Base-by-base conservation (phyloP, 179 eudicot species). In the Patellifolia procumbens region DNA sequence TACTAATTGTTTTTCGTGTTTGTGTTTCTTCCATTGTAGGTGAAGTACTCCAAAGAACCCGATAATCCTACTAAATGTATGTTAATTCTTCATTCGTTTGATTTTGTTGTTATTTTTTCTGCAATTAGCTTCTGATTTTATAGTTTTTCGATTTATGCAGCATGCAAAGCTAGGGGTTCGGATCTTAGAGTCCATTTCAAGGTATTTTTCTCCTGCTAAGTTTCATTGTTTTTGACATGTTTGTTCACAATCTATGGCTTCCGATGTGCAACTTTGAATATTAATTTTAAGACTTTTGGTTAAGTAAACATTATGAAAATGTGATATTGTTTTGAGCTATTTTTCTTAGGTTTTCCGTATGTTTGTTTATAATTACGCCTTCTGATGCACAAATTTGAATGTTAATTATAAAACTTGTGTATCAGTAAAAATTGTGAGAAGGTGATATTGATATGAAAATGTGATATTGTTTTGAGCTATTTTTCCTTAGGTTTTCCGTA, bases 31-130 rank as follows among this genome's bases (percentile, higher is more conserved):
- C 5, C 6, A 66, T 77, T 63, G 26, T 76, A 78, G 92, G 89
- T 85, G 78, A 89, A 89, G 83, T 87, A 89, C 75, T 89, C 92
- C 1, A 76, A 68, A 74, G 91, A 89, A 78, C 92, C 92, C 31
- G 90, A 81, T 55, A 89, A 89, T 64, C 87, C 84, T 37, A 89
- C 92, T 56, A 87, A 89, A 72, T 89, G 91, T 86, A 80, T 49
- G 84, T 28, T 13, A 13, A 10, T 43, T 77, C n/a, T 45, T 11
- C 69, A 10, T 1, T 48, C 17, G 1, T 48, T 15, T 7, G 24
- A 7, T 53, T 53, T 53, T 5, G 20, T n/a, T 7, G 2, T 5
- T n/a, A 9, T 1, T n/a, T 74, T 16, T 22, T 46, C 32, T 22
- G 15, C 10, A n/a, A n/a, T 16, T 42, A 3, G 20, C 32, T 42